These are phyloP conservation scores for Paxillus rubicundulus DNA, from an alignment of 768 basidiomycete genomes.

Conservation along the genomic window DNA sequence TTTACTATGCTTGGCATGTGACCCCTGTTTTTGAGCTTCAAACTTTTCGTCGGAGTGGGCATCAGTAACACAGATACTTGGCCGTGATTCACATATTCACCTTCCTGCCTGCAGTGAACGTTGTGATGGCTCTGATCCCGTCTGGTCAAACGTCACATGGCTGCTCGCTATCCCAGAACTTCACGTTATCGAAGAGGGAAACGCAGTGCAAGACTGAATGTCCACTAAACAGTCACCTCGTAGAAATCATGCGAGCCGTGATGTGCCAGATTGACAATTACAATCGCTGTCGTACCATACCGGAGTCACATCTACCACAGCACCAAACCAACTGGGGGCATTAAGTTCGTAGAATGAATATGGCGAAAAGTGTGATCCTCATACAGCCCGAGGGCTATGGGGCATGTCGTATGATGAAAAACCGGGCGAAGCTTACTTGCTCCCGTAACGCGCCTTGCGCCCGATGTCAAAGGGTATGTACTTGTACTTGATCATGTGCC, in stretches of 20 bases:
- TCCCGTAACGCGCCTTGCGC: slow-evolving; percentile 79
- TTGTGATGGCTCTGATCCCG: not conserved
- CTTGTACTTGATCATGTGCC: slow-evolving; percentile 99
- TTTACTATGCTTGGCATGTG: too few species aligned
- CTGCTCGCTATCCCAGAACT: not conserved
- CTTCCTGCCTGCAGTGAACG: too few species aligned
- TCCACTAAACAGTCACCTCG: not conserved
- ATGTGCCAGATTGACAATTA: slow-evolving; percentile 19
- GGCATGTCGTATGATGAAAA: not conserved
- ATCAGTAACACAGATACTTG: too few species aligned
- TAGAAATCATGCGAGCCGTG: not conserved
- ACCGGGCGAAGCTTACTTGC: slow-evolving; percentile 36
- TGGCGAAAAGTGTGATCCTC: slow-evolving; percentile 6
- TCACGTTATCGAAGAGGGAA: too few species aligned
- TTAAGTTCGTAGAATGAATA: slow-evolving; percentile 8
- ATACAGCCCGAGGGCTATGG: slow-evolving; percentile 2
- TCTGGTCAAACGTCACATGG: not conserved
- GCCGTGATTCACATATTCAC: too few species aligned
- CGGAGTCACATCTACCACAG: slow-evolving; percentile 19
- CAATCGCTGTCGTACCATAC: slow-evolving; percentile 26
- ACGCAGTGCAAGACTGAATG: not conserved
- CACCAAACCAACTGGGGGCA: slow-evolving; percentile 10
- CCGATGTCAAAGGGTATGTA: slow-evolving; percentile 96
- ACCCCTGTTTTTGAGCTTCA: too few species aligned
- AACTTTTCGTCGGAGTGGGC: too few species aligned